phyloP scores from a whole-genome alignment of 257 asterid genomes.

The Linaria vulgaris region DNA sequence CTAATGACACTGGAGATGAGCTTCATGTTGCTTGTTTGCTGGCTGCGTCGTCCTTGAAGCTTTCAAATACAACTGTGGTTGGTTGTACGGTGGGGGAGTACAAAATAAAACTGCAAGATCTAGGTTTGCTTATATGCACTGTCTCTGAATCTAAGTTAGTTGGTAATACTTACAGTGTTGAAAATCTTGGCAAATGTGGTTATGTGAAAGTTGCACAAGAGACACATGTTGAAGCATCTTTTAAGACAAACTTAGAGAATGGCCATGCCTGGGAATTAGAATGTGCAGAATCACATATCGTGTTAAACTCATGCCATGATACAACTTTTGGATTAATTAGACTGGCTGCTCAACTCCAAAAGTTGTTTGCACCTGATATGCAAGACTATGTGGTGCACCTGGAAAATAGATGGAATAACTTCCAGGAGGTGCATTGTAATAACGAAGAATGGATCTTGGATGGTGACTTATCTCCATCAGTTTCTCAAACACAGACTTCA shows the following conservation, averaged over 20 bases:
- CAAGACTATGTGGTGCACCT: constrained; percentile 80
- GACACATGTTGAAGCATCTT: constrained; percentile 63
- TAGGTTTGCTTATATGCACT: constrained; percentile 75
- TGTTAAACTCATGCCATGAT: constrained; percentile 74
- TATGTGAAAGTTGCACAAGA: constrained; percentile 90
- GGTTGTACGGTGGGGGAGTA: constrained; percentile 49
- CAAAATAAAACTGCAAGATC: constrained; percentile 67
- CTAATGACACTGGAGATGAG: constrained; percentile 37
- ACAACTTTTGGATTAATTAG: constrained; percentile 68
- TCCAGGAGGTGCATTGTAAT: constrained; percentile 52
- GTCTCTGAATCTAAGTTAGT: constrained; percentile 40
- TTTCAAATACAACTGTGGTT: constrained; percentile 48
- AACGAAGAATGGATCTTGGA: constrained; percentile 35
- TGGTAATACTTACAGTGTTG: constrained; percentile 51
- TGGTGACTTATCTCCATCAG: constrained; percentile 40
- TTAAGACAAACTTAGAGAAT: constrained; percentile 55
- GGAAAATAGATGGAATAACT: constrained; percentile 90
- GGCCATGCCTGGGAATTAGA: constrained; percentile 82
- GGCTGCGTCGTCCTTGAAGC: constrained; percentile 83
- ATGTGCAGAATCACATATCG: constrained; percentile 64
- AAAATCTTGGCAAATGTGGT: constrained; percentile 65
- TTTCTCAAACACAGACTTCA: constrained; percentile 40
- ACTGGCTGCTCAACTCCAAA: constrained; percentile 79
- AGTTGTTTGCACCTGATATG: constrained; percentile 83
- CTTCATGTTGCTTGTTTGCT: constrained; percentile 66